These are phyloP conservation scores for Sporothrix phasma DNA, from an alignment of 2,329 filamentous ascomycete species.

Conservation along the genomic window DNA sequence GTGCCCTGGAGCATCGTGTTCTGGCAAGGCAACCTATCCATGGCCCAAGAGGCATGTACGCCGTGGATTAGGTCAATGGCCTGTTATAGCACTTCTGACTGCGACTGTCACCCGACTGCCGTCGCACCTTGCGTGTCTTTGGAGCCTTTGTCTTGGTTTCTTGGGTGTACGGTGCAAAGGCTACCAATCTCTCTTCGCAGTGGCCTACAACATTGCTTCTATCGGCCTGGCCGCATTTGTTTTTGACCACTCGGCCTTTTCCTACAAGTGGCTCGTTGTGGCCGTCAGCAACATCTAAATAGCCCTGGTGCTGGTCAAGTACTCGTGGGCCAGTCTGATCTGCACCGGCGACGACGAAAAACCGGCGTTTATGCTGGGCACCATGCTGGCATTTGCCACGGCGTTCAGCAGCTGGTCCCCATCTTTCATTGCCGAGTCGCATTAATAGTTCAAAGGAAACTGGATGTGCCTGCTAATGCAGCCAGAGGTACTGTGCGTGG, in stretches of 20 bases:
- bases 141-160: constrained; percentile 11
- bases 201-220: constrained; percentile 8
- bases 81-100: constrained; percentile 4
- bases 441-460: constrained; percentile 24
- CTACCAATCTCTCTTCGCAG: constrained; percentile 11
- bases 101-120: constrained; percentile 13
- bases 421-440: constrained; percentile 26
- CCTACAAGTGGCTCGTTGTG: constrained; percentile 15
- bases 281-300: constrained; percentile 14
- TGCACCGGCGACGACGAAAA: constrained; percentile 32
- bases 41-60: constrained; percentile 11
- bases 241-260: constrained; percentile 3
- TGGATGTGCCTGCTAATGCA: constrained; percentile 16
- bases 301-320: constrained; percentile 15
- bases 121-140: constrained; percentile 16
- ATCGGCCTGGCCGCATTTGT: constrained; percentile 9
- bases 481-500: neutral
- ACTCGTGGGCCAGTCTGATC: constrained; percentile 30
- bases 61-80: constrained; percentile 14
- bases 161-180: too few species aligned
- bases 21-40: constrained; percentile 13
- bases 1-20: constrained; percentile 16
- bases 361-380: constrained; percentile 32
- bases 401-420: constrained; percentile 30
- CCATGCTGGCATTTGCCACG: constrained; percentile 32